Conservation (phyloP, 176 grass and related monocot genomes). For the Stipa capillata region DNA sequence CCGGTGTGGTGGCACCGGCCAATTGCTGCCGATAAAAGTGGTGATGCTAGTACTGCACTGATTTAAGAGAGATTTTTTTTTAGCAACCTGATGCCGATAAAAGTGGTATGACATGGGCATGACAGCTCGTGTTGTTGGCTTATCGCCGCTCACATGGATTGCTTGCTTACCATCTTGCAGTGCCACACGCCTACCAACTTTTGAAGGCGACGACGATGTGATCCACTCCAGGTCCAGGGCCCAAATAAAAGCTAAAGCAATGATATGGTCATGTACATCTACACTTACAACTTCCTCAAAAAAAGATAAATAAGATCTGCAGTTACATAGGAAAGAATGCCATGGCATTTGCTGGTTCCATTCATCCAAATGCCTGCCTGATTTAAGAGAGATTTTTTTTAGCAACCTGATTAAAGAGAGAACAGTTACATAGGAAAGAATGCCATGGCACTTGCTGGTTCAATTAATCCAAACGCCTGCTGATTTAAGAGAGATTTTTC, state of each 20-base stretch:
- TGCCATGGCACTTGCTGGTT: not conserved
- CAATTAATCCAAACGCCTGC: not conserved
- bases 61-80: not conserved
- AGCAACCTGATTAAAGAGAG: too few species aligned
- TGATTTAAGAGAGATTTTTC: not conserved
- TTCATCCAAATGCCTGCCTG: not conserved
- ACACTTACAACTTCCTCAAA: too few species aligned
- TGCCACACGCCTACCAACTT: slow-evolving; percentile 18
- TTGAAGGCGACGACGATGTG: not conserved
- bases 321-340: not conserved
- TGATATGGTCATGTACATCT: too few species aligned
- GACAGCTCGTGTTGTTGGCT: not conserved
- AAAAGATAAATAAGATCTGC: too few species aligned
- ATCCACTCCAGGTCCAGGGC: too few species aligned
- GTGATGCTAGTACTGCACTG: too few species aligned
- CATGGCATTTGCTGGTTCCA: not conserved
- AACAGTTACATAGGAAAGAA: not conserved
- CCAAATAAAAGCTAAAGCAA: not conserved
- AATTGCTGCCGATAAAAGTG: not conserved
- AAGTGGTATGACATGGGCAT: not conserved
- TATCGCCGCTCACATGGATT: slow-evolving; percentile 10
- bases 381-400: not conserved
- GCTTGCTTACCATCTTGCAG: not conserved
- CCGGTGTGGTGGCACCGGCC: not conserved
- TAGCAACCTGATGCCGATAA: too few species aligned